Base-by-base conservation (phyloP, 2,329 filamentous ascomycete genomes). In the Fusarium duplospermum region DNA sequence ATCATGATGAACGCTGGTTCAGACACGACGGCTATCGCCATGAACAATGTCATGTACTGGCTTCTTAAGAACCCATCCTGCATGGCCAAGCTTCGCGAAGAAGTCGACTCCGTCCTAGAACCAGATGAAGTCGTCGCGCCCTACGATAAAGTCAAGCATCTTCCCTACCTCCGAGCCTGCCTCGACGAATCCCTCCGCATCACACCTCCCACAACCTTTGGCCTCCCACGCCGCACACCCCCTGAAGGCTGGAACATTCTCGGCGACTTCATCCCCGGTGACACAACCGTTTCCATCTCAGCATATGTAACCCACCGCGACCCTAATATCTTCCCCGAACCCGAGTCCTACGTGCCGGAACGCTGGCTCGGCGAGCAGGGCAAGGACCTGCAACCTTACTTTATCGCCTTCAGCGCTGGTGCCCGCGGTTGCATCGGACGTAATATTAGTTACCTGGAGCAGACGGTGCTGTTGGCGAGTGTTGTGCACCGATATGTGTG, bases 1-100 rank as follows among this genome's bases (percentile, higher is more conserved):
- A 88, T 86, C 76, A 89, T 90, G 84, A 85, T 85, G 73, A 84
- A 83, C 70, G 88, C 88, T 1, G 88, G 88, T 7, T 84, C 81
- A 4, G 86, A 85, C 22, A 89, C 87, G 0, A 89, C 87, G 1
- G 79, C 80, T 14, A 82, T 82, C 76, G 82, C 88, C 10, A 84
- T 91, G 76, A 83, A 84, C 14, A 88, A 89, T 70, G 86, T 86
- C 42, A 82, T 90, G 77, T 88, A 86, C 75, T 84, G 86, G 71
- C 82, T 91, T 2, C 79, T 90, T 54, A 84, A 85, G 70, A 81
- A 87, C 72, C 87, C 87, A 0, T 45, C 72, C 3, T 76, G 73
- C 24, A 74, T 88, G 27, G 70, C 64, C 1, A 84, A 82, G 36
- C 82, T 88, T 1, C 82, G 83, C 3, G 80, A 82, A 10, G 87